phyloP scores from a whole-genome alignment of 2,329 filamentous ascomycete species.

The Paecilomyces formosus region DNA sequence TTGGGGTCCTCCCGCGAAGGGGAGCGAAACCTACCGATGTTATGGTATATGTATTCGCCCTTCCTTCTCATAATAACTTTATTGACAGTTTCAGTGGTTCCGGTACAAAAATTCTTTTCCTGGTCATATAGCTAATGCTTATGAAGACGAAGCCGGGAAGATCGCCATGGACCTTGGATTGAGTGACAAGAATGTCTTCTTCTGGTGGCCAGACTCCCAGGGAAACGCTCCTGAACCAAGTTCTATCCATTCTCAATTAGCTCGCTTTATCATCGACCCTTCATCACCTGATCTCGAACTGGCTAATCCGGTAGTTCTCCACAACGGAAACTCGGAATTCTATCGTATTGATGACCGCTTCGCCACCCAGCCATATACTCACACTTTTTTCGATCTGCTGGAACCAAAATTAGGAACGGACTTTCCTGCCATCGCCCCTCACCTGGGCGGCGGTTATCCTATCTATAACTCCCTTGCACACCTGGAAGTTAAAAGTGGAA shows the following conservation, averaged over 20 bases:
- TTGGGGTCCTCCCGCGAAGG: constrained; percentile 19
- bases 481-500: constrained; percentile 28
- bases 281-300: constrained; percentile 15
- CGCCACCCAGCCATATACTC: constrained; percentile 23
- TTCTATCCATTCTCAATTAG: constrained; percentile 16
- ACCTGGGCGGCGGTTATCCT: constrained; percentile 21
- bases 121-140: constrained; percentile 31
- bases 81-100: constrained; percentile 27
- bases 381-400: constrained; percentile 40
- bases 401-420: constrained; percentile 32
- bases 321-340: constrained; percentile 39
- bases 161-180: constrained; percentile 29
- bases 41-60: constrained; percentile 11
- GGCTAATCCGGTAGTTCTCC: constrained; percentile 11
- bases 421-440: constrained; percentile 17
- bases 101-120: constrained; percentile 25
- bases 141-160: constrained; percentile 20
- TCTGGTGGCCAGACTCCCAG: constrained; percentile 33
- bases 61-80: neutral
- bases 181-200: constrained; percentile 35
- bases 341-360: constrained; percentile 44
- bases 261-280: constrained; percentile 19
- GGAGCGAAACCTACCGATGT: constrained; percentile 23
- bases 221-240: constrained; percentile 26
- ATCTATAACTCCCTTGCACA: constrained; percentile 44